Base-by-base conservation (phyloP, 345 rosid genomes). In the Citrus australasica region DNA sequence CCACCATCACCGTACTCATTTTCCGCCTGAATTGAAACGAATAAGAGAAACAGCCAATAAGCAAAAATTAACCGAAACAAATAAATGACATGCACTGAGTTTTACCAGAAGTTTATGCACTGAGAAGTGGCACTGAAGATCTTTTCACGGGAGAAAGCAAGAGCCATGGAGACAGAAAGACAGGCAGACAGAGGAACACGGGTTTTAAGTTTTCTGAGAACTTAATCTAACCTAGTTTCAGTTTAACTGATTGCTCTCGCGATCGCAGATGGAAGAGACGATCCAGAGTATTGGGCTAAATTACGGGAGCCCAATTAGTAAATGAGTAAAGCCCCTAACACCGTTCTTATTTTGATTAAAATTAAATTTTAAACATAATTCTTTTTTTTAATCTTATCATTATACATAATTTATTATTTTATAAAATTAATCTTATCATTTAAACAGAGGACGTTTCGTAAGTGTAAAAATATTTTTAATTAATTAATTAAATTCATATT, bases 131-230 rank as follows among this genome's bases (percentile, higher is more conserved):
- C 11, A 40, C 42, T 46, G 19, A 16, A 75, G 38, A 75, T 5
- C 13, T 75, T 63, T 48, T 75, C 60, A 10, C 61, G 78, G 46
- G 70, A 28, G 61, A 63, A 56, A 63, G 78, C 70, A 42, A 75
- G 70, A 10, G 78, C 69, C 78, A 75, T 75, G 30, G n/a, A 1
- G 27, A 10, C 37, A 5, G 56, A 14, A 17, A 35, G n/a, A 22
- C n/a, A 51, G 28, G 21, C 69, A 13, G 21, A 37, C 33, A 56
- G 5, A 48, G 14, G 5, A 16, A 3, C 22, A n/a, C 4, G 8
- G 63, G 33, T 71, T 55, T 55, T 17, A 25, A 55, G 48, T 33
- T 71, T 55, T 14, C 72, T n/a, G 32, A 1, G 25, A 69, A 69
- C 28, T 25, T 48, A 8, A 70, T 60, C 38, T 48, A 28, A 48